A percentile compares a stretch with the other conserved stretches of the same genome.
Conservation (phyloP, 2,329 filamentous ascomycete species). For the Niveomyces coronatus region DNA sequence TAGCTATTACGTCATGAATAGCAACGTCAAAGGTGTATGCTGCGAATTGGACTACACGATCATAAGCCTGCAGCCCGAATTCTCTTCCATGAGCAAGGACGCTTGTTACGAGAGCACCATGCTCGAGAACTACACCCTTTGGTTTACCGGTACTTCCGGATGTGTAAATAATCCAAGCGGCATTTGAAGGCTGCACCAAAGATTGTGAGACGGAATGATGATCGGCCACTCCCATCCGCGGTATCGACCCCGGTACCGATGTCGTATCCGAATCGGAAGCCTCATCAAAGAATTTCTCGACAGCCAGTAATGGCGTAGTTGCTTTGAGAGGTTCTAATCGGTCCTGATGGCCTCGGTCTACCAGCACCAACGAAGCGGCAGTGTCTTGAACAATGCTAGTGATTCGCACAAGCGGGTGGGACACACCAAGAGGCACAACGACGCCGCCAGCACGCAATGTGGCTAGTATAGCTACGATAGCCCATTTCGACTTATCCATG, state of each 20-base stretch:
- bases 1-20: constrained; percentile 4
- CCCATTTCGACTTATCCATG: constrained; percentile 19
- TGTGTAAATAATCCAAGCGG: constrained; percentile 36
- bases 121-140: constrained; percentile 35
- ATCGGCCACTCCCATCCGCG: too few species aligned
- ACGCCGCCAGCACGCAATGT: constrained; percentile 17
- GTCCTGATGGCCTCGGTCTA: constrained; percentile 10
- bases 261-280: too few species aligned
- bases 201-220: not conserved
- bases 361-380: constrained; percentile 13
- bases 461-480: constrained; percentile 15
- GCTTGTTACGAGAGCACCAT: constrained; percentile 12
- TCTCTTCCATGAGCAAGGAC: constrained; percentile 8
- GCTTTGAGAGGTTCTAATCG: constrained; percentile 6
- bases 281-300: too few species aligned
- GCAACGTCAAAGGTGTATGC: constrained; percentile 9
- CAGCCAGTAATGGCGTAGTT: not conserved
- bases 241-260: too few species aligned
- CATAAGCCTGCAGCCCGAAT: not conserved
- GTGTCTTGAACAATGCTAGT: constrained; percentile 12
- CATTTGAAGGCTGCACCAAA: not conserved
- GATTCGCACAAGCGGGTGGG: constrained; percentile 13
- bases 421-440: constrained; percentile 18
- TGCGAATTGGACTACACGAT: constrained; percentile 9
- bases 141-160: constrained; percentile 40